These are phyloP conservation scores for Fusarium sulawesiense DNA, from an alignment of 2,329 filamentous ascomycete genomes.

Conservation along the genomic window DNA sequence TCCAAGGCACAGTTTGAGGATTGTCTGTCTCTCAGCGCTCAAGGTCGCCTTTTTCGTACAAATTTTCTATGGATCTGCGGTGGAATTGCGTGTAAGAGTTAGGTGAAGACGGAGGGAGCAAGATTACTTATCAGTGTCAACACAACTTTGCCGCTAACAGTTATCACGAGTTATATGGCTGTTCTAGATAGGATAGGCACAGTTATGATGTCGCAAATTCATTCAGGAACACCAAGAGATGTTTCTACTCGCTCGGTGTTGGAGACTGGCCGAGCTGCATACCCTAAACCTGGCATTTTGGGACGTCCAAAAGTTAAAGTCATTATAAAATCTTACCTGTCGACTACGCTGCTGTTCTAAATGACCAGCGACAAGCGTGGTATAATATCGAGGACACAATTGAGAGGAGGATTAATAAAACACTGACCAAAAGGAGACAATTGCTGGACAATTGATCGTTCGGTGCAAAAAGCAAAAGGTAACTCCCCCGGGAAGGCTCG, in stretches of 20 bases:
- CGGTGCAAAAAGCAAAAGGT: neutral
- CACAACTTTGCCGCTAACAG: neutral
- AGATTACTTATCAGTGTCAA: neutral
- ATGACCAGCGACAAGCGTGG: neutral
- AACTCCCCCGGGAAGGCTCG: constrained; percentile 47
- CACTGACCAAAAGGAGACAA: neutral
- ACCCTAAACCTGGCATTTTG: neutral
- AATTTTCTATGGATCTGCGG: neutral
- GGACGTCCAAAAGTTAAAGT: neutral
- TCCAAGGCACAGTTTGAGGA: neutral
- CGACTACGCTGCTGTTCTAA: neutral
- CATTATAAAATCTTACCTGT: neutral
- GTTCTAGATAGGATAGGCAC: neutral
- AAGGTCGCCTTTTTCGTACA: neutral
- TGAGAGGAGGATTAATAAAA: no score
- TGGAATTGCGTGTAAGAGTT: neutral
- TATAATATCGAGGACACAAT: no score
- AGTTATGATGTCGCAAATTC: no score
- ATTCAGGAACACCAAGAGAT: neutral
- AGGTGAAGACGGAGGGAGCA: neutral
- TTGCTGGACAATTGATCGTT: neutral
- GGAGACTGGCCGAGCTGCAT: neutral
- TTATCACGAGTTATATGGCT: neutral
- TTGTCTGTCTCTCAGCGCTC: neutral
- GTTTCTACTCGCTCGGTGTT: neutral